Evolutionary conservation across 306 rosid species (phyloP).

Genomic region (Lithocarpus polystachyus): DNA sequence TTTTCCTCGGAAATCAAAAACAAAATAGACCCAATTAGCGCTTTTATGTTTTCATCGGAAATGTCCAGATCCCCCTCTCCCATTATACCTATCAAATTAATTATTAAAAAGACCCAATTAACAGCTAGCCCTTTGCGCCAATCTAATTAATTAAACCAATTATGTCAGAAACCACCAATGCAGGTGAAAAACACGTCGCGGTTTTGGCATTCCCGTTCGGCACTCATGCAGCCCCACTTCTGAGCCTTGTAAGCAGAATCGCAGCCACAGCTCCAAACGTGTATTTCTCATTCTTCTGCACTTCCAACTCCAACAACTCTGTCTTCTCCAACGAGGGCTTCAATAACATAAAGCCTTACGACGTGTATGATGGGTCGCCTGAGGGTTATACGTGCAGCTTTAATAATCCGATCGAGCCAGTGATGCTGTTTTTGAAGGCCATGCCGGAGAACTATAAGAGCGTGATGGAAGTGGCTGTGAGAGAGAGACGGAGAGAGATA

Average conservation of each 20-base stretch:
- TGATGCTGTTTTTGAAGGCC: conserved; percentile 34
- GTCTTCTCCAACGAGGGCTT: conserved; percentile 16
- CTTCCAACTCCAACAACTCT: conserved; percentile 27
- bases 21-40: no score
- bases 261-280: conserved; percentile 32
- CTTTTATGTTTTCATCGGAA: no score
- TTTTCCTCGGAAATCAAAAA: no score
- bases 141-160: neutral
- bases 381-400: conserved; percentile 23
- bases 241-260: conserved; percentile 35
- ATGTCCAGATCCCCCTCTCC: no score
- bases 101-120: neutral
- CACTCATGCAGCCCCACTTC: conserved; percentile 60
- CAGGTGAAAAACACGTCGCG: conserved; percentile 42
- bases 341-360: conserved; percentile 28
- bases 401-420: conserved; percentile 20
- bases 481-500: conserved; percentile 23
- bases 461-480: conserved; percentile 36
- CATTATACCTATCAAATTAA: no score
- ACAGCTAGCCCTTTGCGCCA: neutral
- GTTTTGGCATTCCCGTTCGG: conserved; percentile 75
- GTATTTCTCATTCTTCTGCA: conserved; percentile 56
- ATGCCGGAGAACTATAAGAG: conserved; percentile 32
- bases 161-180: neutral
- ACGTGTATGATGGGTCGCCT: conserved; percentile 58